Evolutionary conservation across 208 protist species (phyloP), one percentile per base, ranked within the genome.

Genomic region (Trypanosoma vivax): DNA sequence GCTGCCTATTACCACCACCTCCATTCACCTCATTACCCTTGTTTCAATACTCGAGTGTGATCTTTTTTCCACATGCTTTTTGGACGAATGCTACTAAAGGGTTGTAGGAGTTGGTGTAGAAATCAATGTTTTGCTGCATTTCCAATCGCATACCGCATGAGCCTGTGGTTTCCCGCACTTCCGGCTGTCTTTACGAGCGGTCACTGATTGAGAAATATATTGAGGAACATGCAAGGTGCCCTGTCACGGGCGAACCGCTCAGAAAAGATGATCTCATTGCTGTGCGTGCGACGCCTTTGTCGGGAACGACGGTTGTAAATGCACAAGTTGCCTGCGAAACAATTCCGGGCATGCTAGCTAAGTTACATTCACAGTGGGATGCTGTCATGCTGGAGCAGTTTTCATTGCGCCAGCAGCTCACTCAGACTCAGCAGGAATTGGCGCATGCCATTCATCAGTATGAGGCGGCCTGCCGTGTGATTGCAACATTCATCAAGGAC

Each of bases 321-420:
- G 47, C 14, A 25, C 60, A 9, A 58, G 52, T n/a, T 37, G 13
- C 31, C 13, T 24, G 45, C 40, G 30, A 71, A 63, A 40, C 78
- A 18, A 80, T 99, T 23, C 97, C 97, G 6, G 66, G 68, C 2
- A 61, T 99, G 46, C 67, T 99, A 27, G 60, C 83, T 39, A 76
- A 89, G 7, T 89, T 99, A 21, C 98, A 99, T 70, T 85, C 85
- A 16, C 97, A 99, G 79, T 99, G 97, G 97, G 97, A 99, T 59
- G 82, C 92, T 3, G 37, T 96, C n/a, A 97, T 99, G 83, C 71
- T 99, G 30, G 98, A 99, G 79, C 95, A 96, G 51, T 98, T 96
- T 70, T 67, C 72, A 25, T 70, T 99, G 37, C 96, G 97, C 24
- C 79, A 99, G 70, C 82, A 96, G 43, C 73, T 97, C 19, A 74